Base-by-base conservation (phyloP, 352 stramenopile genomes). In the Phytophthora kernoviae region DNA sequence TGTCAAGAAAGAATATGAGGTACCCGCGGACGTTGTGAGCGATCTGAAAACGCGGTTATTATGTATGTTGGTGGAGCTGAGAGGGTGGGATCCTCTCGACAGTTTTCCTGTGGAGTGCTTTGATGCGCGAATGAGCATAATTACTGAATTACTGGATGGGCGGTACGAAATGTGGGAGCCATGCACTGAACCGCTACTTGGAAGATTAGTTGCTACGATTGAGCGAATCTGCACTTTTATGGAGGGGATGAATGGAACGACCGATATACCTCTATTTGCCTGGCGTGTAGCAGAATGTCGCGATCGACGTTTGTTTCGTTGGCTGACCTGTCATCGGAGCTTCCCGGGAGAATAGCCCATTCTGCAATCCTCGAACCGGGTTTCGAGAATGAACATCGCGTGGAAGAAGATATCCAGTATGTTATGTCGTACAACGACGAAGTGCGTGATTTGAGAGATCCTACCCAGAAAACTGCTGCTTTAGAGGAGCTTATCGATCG, bases 401-500 rank as follows among this genome's bases (percentile, higher is more conserved):
- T 62, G 6, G n/a, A 36, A 5, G 26, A 42, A 4, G 42, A 54
- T 39, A 37, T 59, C 6, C 17, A 26, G 15, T 46, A 59, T 46
- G 52, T 59, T 22, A 59, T 42, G 52, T 45, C 3, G 39, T 50
- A 50, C 14, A 27, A 50, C 3, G 43, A 52, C 11, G 14, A 52
- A 42, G 45, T 52, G 6, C 45, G 45, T 4, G 14, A 41, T 17
- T 9, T 41, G 4, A 17, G 15, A 7, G 24, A 33, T 10, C 12
- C 41, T 14, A 47, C 10, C 10, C 18, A 26, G n/a, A 55, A 66
- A 46, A 51, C 54, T 17, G 18, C 9, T 17, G 44, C 36, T 2
- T 61, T 66, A 51, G 44, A 60, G 27, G 51, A 66, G 22, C 58
- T 61, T 37, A 66, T 66, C 17, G 51, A 62, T 32, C 5, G 58